Percentiles rank a stretch among this genome's conserved stretches.
Evolutionary conservation across 192 early-diverging fungal genomes (phyloP).

Genomic region (Coemansia reversa): DNA sequence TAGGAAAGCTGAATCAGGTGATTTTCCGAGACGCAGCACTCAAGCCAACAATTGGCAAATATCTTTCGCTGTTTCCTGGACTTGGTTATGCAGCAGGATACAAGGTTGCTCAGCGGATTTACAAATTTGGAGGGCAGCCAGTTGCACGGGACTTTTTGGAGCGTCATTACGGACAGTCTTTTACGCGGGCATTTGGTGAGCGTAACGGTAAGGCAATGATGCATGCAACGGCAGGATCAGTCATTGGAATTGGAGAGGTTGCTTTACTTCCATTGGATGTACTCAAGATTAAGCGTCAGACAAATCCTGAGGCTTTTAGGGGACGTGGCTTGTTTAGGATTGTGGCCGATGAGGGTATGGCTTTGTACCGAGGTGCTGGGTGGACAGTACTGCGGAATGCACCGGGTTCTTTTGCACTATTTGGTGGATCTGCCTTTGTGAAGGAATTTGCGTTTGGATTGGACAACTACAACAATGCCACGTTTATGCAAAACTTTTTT

Average conservation of each 20-base stretch:
- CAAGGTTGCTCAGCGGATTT: constrained; percentile 95
- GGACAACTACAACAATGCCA: constrained; percentile 91
- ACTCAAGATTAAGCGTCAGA: constrained; percentile 98
- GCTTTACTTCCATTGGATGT: constrained; percentile 94
- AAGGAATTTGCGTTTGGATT: constrained; percentile 92
- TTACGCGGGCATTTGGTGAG: constrained; percentile 85
- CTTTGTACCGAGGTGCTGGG: constrained; percentile 89
- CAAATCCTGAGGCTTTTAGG: constrained; percentile 82
- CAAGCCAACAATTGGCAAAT: constrained; percentile 75
- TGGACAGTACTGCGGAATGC: constrained; percentile 99
- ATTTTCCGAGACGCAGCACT: constrained; percentile 89
- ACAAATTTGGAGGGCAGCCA: constrained; percentile 99
- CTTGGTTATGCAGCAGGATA: constrained; percentile 97
- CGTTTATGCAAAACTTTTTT: constrained; percentile 98
- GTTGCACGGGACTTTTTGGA: constrained; percentile 92
- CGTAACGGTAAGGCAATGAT: constrained; percentile 92
- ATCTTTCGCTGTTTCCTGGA: constrained; percentile 94
- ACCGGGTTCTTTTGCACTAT: constrained; percentile 95
- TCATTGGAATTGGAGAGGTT: constrained; percentile 97
- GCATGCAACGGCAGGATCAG: constrained; percentile 96
- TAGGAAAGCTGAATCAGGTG: constrained; percentile 74
- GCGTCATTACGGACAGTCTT: constrained; percentile 72
- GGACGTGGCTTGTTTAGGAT: constrained; percentile 80
- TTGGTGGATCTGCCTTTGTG: constrained; percentile 89
- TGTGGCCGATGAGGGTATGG: constrained; percentile 84